Evolutionary conservation across 2,329 filamentous ascomycete species (phyloP), one percentile per base, ranked within the genome.

Genomic region (Neonectria sp.): DNA sequence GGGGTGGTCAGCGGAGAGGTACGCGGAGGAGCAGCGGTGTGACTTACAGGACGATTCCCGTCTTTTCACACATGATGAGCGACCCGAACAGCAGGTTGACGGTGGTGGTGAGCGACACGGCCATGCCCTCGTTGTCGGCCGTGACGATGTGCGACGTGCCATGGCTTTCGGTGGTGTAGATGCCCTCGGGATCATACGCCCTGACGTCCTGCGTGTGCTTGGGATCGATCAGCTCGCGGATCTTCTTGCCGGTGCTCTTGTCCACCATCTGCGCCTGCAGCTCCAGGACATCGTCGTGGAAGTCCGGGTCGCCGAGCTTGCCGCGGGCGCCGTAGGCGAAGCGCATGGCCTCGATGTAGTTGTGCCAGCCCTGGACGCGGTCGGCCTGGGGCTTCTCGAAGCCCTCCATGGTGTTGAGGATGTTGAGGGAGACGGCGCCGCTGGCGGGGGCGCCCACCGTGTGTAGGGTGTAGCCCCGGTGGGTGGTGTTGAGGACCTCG

Each of bases 51-150:
- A 97, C 93, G 65, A 97, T 87, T 21, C 95, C 95, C 0, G 94
- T 95, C 73, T 92, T 88, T 0, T 94, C 93, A 1, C 95, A 92
- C 81, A 97, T 90, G 70, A 97, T 80, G 24, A 90, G 86, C 31
- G 91, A 92, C 52, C 95, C 95, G 74, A 97, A 98, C 3, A 96
- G 86, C 5, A 96, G 85, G 80, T 98, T 98, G 63, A 98, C 85
- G 0, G 95, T 98, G 1, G 94, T 96, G 0, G 95, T 98, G 13
- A 95, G 86, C 1, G 93, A 92, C 40, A 97, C 88, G 2, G 94
- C 90, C 79, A 97, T 85, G 7, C 95, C 95, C 0, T 87, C 86
- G 8, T 81, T 80, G 79, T 98, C 95, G 0, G 91, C 90, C 0
- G 93, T 85, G 1, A 93, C 90, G 9, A 95, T 82, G 72, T 95